These are phyloP conservation scores for Calamus simplicifolius DNA, from an alignment of 176 grass and related monocot genomes.

Conservation along the genomic window DNA sequence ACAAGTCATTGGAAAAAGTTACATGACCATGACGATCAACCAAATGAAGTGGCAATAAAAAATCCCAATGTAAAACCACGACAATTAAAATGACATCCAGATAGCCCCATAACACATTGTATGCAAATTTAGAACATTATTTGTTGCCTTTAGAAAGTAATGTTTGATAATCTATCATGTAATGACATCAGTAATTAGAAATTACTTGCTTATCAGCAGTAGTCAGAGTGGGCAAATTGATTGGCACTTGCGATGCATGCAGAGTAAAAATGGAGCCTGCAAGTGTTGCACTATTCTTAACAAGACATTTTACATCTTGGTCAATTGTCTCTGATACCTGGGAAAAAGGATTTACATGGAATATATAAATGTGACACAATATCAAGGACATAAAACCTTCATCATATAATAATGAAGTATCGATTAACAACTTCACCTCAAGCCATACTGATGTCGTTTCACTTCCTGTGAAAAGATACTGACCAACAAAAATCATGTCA, in stretches of 20 bases:
- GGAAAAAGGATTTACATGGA: not conserved
- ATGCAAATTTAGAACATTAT: too few relatives aligned
- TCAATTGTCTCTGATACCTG: conserved; percentile 65
- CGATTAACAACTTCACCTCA: conserved; percentile 41
- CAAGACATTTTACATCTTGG: conserved; percentile 63
- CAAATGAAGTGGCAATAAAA: too few relatives aligned
- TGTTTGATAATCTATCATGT: too few relatives aligned
- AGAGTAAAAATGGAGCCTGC: conserved; percentile 68
- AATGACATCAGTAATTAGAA: not conserved
- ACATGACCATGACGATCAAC: too few relatives aligned
- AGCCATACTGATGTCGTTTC: conserved; percentile 95
- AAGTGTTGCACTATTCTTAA: conserved; percentile 80
- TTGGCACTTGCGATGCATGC: conserved; percentile 64
- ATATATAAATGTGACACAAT: not conserved
- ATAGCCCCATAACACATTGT: too few relatives aligned
- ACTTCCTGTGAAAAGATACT: conserved; percentile 99
- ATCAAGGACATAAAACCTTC: too few relatives aligned
- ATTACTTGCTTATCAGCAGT: conserved; percentile 84
- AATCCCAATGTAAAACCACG: too few relatives aligned
- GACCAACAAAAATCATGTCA: conserved; percentile 92
- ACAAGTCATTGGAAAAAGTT: too few relatives aligned
- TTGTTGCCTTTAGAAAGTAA: too few relatives aligned
- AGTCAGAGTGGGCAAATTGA: conserved; percentile 82
- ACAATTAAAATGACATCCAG: too few relatives aligned
- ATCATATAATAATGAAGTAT: not conserved